Percentiles rank a stretch among this genome's conserved stretches.
Evolutionary conservation across 202 grass and related monocot genomes (phyloP).

Genomic region (Brachypodium distachyon): DNA sequence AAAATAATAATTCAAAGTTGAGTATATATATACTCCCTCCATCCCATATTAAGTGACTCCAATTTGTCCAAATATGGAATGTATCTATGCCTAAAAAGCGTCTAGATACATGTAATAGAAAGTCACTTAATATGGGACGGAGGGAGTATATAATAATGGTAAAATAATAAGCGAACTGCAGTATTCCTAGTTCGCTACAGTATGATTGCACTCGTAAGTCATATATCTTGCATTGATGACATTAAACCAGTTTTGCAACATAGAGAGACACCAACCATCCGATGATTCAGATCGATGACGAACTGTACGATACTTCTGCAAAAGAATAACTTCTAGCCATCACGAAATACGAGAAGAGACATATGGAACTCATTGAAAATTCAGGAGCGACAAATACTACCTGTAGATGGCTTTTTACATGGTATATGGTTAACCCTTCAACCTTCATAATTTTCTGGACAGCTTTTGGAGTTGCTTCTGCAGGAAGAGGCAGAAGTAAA

Average conservation of each 20-base stretch:
- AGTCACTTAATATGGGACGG: too few species aligned
- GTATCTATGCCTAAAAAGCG: too few species aligned
- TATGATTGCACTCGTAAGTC: background rate
- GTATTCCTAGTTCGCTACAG: background rate
- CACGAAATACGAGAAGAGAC: background rate
- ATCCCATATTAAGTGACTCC: too few species aligned
- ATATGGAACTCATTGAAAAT: background rate
- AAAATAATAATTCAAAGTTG: too few species aligned
- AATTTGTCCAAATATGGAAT: too few species aligned
- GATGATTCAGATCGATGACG: constrained; percentile 37
- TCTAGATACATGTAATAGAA: too few species aligned
- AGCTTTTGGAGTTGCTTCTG: constrained; percentile 91
- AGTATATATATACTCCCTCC: too few species aligned
- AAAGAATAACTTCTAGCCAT: background rate
- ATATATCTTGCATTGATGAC: background rate
- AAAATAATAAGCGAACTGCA: background rate
- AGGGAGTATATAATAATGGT: background rate
- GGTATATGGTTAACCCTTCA: constrained; percentile 78
- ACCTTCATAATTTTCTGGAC: constrained; percentile 77
- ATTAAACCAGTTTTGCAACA: background rate
- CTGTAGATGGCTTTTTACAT: constrained; percentile 92
- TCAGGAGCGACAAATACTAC: constrained; percentile 15
- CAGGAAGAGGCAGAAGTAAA: constrained; percentile 5
- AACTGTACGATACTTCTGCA: constrained; percentile 67
- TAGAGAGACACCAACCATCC: constrained; percentile 36